Conservation (phyloP, 345 rosid genomes). For the Arabidopsis arenosa region DNA sequence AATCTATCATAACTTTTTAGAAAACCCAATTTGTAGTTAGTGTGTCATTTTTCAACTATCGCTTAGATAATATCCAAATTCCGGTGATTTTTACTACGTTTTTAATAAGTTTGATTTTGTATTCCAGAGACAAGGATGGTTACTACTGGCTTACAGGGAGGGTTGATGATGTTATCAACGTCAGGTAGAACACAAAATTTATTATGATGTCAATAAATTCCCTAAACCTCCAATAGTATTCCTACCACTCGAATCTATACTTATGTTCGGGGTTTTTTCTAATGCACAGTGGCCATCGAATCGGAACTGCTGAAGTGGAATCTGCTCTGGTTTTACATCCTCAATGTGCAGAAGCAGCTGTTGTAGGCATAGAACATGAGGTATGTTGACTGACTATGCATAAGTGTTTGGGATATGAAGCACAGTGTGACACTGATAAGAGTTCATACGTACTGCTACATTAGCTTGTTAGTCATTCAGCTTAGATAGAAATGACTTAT, state of each 20-base stretch:
- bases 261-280: slow-evolving; percentile 14
- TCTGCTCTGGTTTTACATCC: slow-evolving; percentile 98
- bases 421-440: slow-evolving; percentile 1
- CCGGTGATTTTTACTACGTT: background rate
- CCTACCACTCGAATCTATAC: background rate
- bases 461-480: slow-evolving; percentile 8
- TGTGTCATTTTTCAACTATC: slow-evolving; percentile 11
- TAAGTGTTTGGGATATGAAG: background rate
- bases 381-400: slow-evolving; percentile 46
- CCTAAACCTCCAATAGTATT: background rate
- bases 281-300: slow-evolving; percentile 89
- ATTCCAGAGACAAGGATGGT: slow-evolving; percentile 93
- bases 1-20: background rate
- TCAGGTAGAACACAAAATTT: slow-evolving; percentile 58
- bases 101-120: slow-evolving; percentile 32
- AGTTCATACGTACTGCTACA: background rate
- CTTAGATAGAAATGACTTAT: background rate
- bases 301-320: slow-evolving; percentile 99
- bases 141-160: slow-evolving; percentile 98
- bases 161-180: slow-evolving; percentile 98
- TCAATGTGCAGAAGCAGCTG: slow-evolving; percentile 98
- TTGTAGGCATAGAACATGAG: slow-evolving; percentile 95
- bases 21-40: slow-evolving; percentile 14
- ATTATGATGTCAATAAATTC: background rate
- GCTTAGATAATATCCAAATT: slow-evolving; percentile 7